Evolutionary conservation across 192 early-diverging fungal genomes (phyloP).

Genomic region (Coemansia javaensis): DNA sequence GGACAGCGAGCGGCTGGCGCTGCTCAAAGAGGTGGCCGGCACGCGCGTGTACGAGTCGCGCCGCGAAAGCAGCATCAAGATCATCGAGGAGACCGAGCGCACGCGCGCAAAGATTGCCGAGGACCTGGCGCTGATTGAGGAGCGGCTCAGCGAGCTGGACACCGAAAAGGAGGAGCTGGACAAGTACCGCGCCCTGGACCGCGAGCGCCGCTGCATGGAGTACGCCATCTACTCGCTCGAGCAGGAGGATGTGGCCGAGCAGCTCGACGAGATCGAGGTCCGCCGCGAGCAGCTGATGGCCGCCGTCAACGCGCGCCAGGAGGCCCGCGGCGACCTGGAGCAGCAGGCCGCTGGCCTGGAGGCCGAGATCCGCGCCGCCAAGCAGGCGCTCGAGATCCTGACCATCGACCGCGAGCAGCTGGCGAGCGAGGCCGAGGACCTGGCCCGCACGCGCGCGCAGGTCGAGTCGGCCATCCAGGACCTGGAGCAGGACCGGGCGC

Average conservation of each 20-base stretch:
- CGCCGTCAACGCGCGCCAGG: conserved; percentile 59
- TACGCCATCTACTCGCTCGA: conserved; percentile 92
- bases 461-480: conserved; percentile 76
- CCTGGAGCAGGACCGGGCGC: conserved; percentile 60
- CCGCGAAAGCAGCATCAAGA: conserved; percentile 81
- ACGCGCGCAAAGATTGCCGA: conserved; percentile 88
- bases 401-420: conserved; percentile 65
- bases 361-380: conserved; percentile 56
- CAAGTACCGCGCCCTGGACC: conserved; percentile 81
- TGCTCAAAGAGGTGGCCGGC: conserved; percentile 98
- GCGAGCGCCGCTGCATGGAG: conserved; percentile 80
- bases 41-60: conserved; percentile 93
- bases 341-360: conserved; percentile 48
- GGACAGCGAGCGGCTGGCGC: conserved; percentile 78
- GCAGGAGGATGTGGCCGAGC: conserved; percentile 73
- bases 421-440: conserved; percentile 66
- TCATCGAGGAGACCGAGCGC: conserved; percentile 81
- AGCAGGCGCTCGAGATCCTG: conserved; percentile 63
- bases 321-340: conserved; percentile 53
- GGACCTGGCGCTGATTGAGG: conserved; percentile 80
- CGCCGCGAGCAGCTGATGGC: conserved; percentile 51
- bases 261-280: conserved; percentile 64
- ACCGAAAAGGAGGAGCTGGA: conserved; percentile 90
- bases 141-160: conserved; percentile 83
- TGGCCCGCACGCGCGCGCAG: conserved; percentile 73